A percentile compares a stretch with the other conserved stretches of the same genome.
Evolutionary conservation across 768 basidiomycete genomes (phyloP).

Genomic region (Naganishia vaughanmartiniae): DNA sequence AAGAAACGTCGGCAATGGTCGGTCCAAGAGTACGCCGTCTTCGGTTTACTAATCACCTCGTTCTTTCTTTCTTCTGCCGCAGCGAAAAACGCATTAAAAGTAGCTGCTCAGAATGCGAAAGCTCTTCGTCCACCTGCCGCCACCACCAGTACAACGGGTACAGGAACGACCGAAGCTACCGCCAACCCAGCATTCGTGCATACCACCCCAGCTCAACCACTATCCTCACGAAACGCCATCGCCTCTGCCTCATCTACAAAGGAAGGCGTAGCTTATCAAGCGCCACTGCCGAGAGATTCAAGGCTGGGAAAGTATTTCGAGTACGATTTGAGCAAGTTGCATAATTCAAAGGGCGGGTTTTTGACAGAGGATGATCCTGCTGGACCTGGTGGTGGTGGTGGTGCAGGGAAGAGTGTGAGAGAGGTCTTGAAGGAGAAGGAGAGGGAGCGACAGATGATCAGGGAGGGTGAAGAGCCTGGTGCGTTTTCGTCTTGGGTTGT

Average conservation of each 20-base stretch:
- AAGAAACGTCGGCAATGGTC: too few relatives aligned
- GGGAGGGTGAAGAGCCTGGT: conserved; percentile 55
- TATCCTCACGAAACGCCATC: conserved; percentile 28
- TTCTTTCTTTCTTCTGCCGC: not conserved
- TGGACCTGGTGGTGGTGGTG: conserved; percentile 51
- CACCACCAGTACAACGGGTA: conserved; percentile 7
- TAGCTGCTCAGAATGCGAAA: conserved; percentile 35
- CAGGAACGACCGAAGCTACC: too few relatives aligned
- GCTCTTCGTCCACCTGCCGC: conserved; percentile 26
- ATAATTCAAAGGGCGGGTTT: conserved; percentile 95
- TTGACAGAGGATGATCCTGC: conserved; percentile 72
- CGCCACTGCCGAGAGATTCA: conserved; percentile 46
- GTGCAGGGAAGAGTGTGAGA: conserved; percentile 67
- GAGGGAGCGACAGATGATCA: conserved; percentile 71
- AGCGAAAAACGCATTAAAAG: conserved; percentile 37
- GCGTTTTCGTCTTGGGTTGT: conserved; percentile 25
- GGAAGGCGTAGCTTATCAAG: conserved; percentile 6
- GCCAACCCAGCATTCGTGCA: conserved; percentile 7
- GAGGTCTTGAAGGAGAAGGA: conserved; percentile 73
- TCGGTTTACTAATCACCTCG: not conserved
- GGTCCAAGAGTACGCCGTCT: too few relatives aligned
- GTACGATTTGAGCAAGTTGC: conserved; percentile 94
- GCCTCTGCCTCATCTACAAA: conserved; percentile 7
- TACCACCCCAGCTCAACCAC: conserved; percentile 17
- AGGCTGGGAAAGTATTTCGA: conserved; percentile 82